Evolutionary conservation across 495 filamentous ascomycete genomes (phyloP).

Genomic region (Aspergillus funiculosus): DNA sequence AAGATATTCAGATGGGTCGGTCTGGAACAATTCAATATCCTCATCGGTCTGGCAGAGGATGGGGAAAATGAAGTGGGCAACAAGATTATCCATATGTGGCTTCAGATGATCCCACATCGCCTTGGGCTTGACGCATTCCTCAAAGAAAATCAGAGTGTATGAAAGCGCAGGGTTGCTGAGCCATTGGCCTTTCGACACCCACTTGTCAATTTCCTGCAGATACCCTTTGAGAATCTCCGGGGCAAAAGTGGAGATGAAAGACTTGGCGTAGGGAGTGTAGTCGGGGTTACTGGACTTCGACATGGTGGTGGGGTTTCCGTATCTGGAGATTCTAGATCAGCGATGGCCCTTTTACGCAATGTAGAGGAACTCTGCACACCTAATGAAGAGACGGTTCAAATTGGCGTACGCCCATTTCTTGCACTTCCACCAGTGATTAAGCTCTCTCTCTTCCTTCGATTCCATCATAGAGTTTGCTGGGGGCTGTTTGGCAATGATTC

Average conservation of each 20-base stretch:
- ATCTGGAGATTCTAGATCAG: conserved; percentile 46
- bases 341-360: conserved; percentile 3
- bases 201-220: conserved; percentile 87
- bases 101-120: conserved; percentile 92
- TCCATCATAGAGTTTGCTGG: conserved; percentile 74
- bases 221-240: conserved; percentile 94
- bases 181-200: conserved; percentile 92
- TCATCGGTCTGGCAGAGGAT: conserved; percentile 89
- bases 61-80: conserved; percentile 91
- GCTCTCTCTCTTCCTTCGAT: conserved; percentile 79
- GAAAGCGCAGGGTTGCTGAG: conserved; percentile 88
- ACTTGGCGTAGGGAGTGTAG: conserved; percentile 74
- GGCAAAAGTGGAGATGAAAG: conserved; percentile 84
- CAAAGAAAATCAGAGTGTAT: conserved; percentile 86
- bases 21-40: conserved; percentile 88
- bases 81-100: conserved; percentile 83
- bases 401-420: conserved; percentile 99
- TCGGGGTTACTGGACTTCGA: conserved; percentile 63
- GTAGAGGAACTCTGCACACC: conserved; percentile 53
- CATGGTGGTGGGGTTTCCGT: conserved; percentile 74
- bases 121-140: conserved; percentile 97
- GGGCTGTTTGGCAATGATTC: conserved; percentile 77
- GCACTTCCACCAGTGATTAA: conserved; percentile 98
- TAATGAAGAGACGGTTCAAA: conserved; percentile 88
- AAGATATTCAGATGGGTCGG: conserved; percentile 91